These are phyloP conservation scores for Meira nashicola DNA, from an alignment of 1,284 basidiomycete species.

Conservation along the genomic window DNA sequence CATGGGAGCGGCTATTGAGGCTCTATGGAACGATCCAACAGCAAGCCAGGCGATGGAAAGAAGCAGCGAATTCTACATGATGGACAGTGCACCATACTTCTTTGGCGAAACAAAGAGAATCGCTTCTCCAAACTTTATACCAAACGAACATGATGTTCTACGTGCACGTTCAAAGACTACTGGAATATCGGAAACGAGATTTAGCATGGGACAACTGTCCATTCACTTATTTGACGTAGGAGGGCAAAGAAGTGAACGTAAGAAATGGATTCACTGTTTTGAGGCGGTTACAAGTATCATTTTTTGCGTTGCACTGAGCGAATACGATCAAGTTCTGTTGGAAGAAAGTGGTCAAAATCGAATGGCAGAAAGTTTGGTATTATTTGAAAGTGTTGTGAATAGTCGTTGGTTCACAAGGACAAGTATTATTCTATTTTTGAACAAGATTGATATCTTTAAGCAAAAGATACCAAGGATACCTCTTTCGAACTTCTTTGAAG, in stretches of 20 bases:
- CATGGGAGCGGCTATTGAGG: slow-evolving; percentile 68
- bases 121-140: slow-evolving; percentile 71
- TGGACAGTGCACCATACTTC: slow-evolving; percentile 93
- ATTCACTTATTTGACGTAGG: slow-evolving; percentile 51
- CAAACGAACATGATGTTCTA: slow-evolving; percentile 82
- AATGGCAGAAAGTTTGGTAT: slow-evolving; percentile 85
- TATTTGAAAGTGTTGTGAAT: slow-evolving; percentile 95
- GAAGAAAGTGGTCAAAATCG: slow-evolving; percentile 64
- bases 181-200: slow-evolving; percentile 80
- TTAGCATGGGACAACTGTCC: slow-evolving; percentile 55
- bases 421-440: slow-evolving; percentile 73
- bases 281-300: slow-evolving; percentile 48
- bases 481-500: slow-evolving; percentile 82
- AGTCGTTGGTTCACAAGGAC: slow-evolving; percentile 80
- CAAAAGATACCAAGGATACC: slow-evolving; percentile 71
- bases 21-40: slow-evolving; percentile 85
- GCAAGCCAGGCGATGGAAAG: slow-evolving; percentile 82
- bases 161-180: slow-evolving; percentile 84
- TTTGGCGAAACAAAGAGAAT: slow-evolving; percentile 80
- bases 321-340: slow-evolving; percentile 43
- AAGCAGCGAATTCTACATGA: slow-evolving; percentile 83
- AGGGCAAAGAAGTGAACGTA: slow-evolving; percentile 47
- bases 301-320: slow-evolving; percentile 51
- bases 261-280: slow-evolving; percentile 53
- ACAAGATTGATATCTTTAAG: slow-evolving; percentile 96